A percentile compares a stretch with the other conserved stretches of the same genome.
phyloP scores from a whole-genome alignment of 768 basidiomycete species.

The Pluteus cervinus region DNA sequence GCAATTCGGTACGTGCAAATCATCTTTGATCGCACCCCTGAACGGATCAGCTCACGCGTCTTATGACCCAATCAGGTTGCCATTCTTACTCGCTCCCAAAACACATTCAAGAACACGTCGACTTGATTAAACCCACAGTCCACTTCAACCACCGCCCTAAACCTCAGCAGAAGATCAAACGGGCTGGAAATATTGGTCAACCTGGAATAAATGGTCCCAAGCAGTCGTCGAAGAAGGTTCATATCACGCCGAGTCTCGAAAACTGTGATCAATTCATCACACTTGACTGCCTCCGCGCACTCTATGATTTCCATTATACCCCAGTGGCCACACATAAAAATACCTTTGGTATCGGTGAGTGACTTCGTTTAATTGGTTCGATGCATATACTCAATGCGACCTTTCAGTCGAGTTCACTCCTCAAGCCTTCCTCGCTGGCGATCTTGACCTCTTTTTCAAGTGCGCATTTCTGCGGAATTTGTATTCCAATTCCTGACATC shows the following conservation, averaged over 20 bases:
- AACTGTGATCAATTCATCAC: constrained; percentile 28
- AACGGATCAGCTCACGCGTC: no score
- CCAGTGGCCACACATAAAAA: constrained; percentile 28
- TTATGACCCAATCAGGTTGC: no score
- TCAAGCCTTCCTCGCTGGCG: constrained; percentile 35
- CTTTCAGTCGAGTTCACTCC: constrained; percentile 46
- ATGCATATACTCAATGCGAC: neutral
- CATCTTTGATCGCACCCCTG: no score
- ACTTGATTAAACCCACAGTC: constrained; percentile 33
- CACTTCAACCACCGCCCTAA: constrained; percentile 28
- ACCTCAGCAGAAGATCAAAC: constrained; percentile 13
- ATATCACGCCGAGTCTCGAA: constrained; percentile 13
- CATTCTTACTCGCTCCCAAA: constrained; percentile 32
- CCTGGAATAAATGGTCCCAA: constrained; percentile 12
- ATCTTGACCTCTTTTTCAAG: constrained; percentile 39
- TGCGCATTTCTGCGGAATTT: neutral
- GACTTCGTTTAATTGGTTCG: neutral
- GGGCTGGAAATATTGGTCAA: constrained; percentile 11
- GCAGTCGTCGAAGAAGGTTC: constrained; percentile 12
- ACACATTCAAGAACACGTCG: constrained; percentile 32
- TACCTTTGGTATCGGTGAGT: constrained; percentile 31
- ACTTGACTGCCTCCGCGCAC: constrained; percentile 32
- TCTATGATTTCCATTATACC: constrained; percentile 30
- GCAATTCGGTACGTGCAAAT: constrained; percentile 29
- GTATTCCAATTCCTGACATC: neutral